A percentile compares a stretch with the other conserved stretches of the same genome.
phyloP scores from a whole-genome alignment of 441 rosid genomes.

The Populus trichocarpa region DNA sequence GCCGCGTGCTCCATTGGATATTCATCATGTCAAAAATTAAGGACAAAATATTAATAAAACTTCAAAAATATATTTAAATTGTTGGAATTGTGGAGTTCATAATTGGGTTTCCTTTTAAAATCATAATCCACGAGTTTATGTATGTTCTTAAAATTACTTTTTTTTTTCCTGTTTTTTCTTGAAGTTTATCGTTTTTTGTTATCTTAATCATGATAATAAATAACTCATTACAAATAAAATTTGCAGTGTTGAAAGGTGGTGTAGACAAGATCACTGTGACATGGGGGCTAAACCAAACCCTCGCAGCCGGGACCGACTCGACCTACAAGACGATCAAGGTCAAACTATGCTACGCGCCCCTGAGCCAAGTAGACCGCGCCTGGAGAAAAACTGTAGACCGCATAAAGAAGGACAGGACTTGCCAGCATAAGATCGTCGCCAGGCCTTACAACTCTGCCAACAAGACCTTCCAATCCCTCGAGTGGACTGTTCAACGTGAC shows the following conservation, averaged over 20 bases:
- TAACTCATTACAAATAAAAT: not conserved
- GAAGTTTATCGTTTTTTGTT: no score
- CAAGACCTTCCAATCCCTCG: conserved; percentile 21
- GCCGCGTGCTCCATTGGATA: no score
- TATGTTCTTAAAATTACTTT: no score
- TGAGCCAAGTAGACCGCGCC: conserved; percentile 60
- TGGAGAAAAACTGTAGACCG: conserved; percentile 61
- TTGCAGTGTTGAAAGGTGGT: conserved; percentile 50
- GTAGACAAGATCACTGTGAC: conserved; percentile 47
- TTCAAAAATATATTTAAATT: no score
- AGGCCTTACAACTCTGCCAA: conserved; percentile 27
- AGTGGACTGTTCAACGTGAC: conserved; percentile 43
- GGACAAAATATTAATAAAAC: no score
- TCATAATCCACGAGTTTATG: no score
- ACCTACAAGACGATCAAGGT: conserved; percentile 43
- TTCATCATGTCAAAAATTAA: no score
- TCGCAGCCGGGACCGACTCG: conserved; percentile 35
- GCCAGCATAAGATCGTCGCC: conserved; percentile 35
- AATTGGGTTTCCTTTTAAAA: no score
- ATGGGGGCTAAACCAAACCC: conserved; percentile 48
- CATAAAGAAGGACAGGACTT: conserved; percentile 61
- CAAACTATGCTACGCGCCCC: conserved; percentile 56
- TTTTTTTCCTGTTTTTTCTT: no score
- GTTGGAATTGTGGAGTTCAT: no score
- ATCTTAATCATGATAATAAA: no score